Evolutionary conservation across 1,139 yeast genomes (phyloP), one percentile per base, ranked within the genome.

Genomic region (Sugiyamaella grinbergsii): DNA sequence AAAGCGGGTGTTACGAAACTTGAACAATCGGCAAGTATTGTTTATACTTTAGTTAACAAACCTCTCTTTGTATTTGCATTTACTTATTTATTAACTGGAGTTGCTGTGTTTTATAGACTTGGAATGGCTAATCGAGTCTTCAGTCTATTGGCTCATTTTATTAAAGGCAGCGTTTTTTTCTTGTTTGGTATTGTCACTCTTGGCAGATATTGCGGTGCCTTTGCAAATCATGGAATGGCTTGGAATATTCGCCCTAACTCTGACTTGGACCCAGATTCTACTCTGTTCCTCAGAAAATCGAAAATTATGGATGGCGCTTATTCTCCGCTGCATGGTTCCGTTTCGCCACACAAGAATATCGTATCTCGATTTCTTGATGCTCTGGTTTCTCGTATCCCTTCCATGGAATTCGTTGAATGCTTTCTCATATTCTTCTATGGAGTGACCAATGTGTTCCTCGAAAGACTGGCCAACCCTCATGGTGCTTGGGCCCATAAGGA

Each of bases 121-220:
- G 98, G 96, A 29, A 71, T 79, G 67, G 90, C 80, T 5, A 66
- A 63, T 24, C 72, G 75, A 18, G 83, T 91, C 5, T 93, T 86
- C 71, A 90, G 88, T 63, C 71, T 93, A 50, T 76, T 91, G 55
- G 98, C 98, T 1, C 98, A 93, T 69, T 88, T 89, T 75, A 91
- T 93, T 67, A 93, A 93, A 69, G 98, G 98, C 53, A 95, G 94
- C 11, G 93, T 93, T 2, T 91, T 93, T 66, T 77, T 89, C 57
- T 61, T 78, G 2, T 73, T 85, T 47, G 98, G 98, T 8, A 55
- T 91, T 5, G 68, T 90, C 15, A 78, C 95, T 13, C 74, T 93
- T 46, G 85, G 90, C 2, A 80, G 98, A 60, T 91, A 88, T 68
- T 81, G 90, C 61, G 98, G 98, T 2, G 87, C 84, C 10, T 87